phyloP scores from a whole-genome alignment of 257 asterid genomes.

The Rehmannia glutinosa region DNA sequence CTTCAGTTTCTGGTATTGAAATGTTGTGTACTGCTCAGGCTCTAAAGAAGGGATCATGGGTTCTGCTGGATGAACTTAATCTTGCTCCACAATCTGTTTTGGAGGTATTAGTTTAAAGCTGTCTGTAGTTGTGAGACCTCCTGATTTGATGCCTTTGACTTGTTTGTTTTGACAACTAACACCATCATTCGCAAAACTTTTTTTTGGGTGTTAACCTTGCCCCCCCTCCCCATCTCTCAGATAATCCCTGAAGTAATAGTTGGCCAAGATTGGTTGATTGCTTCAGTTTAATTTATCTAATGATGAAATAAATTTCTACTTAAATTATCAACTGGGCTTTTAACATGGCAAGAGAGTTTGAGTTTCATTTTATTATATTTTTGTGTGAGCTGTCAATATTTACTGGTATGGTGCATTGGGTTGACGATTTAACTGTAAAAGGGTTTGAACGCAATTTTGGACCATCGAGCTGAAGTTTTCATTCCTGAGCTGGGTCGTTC shows the following conservation, averaged over 20 bases:
- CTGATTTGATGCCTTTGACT: neutral
- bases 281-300: neutral
- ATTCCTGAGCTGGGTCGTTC: constrained; percentile 88
- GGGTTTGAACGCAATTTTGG: constrained; percentile 96
- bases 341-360: neutral
- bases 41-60: constrained; percentile 92
- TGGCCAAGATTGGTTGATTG: neutral
- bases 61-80: constrained; percentile 92
- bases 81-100: constrained; percentile 99
- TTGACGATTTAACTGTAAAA: constrained; percentile 22
- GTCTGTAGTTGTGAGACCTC: constrained; percentile 2
- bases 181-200: neutral
- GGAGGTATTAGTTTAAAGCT: constrained; percentile 53
- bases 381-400: neutral
- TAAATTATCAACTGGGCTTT: neutral
- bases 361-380: neutral
- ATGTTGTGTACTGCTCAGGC: constrained; percentile 52
- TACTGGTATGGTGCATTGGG: constrained; percentile 2
- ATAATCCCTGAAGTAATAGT: neutral
- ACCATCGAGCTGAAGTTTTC: constrained; percentile 97
- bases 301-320: neutral
- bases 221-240: neutral
- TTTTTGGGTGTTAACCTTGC: neutral
- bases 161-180: neutral
- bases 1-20: neutral